phyloP scores from a whole-genome alignment of 2,329 filamentous ascomycete genomes.

The Beauveria australis region DNA sequence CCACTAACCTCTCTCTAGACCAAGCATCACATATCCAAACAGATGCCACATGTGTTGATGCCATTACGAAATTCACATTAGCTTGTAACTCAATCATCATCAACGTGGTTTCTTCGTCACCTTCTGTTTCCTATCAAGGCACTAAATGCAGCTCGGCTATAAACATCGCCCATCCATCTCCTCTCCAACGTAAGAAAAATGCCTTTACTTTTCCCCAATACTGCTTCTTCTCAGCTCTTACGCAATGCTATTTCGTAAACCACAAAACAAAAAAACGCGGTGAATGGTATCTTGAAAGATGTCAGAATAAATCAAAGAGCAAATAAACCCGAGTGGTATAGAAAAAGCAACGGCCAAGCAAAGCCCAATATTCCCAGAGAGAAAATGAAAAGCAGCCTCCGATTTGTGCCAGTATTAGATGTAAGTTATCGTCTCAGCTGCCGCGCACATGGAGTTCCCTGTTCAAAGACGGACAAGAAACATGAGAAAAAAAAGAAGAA shows the following conservation, averaged over 20 bases:
- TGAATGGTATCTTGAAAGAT: background rate
- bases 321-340: background rate
- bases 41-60: too few species aligned
- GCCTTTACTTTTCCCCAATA: background rate
- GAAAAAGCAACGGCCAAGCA: background rate
- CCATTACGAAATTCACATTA: too few species aligned
- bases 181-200: too few species aligned
- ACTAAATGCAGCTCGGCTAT: background rate
- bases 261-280: background rate
- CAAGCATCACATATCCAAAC: too few species aligned
- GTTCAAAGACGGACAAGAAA: background rate
- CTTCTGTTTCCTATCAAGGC: background rate
- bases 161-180: background rate
- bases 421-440: constrained; percentile 14
- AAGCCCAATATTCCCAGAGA: too few species aligned
- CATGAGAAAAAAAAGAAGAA: background rate
- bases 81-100: background rate
- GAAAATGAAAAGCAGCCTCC: background rate
- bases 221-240: background rate
- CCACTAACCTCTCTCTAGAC: too few species aligned
- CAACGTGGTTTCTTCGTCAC: background rate
- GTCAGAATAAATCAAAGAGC: background rate
- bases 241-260: background rate
- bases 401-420: constrained; percentile 11
- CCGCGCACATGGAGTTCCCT: background rate